These are phyloP conservation scores for Trifolium subterraneum DNA, from an alignment of 306 rosid genomes.

Conservation along the genomic window DNA sequence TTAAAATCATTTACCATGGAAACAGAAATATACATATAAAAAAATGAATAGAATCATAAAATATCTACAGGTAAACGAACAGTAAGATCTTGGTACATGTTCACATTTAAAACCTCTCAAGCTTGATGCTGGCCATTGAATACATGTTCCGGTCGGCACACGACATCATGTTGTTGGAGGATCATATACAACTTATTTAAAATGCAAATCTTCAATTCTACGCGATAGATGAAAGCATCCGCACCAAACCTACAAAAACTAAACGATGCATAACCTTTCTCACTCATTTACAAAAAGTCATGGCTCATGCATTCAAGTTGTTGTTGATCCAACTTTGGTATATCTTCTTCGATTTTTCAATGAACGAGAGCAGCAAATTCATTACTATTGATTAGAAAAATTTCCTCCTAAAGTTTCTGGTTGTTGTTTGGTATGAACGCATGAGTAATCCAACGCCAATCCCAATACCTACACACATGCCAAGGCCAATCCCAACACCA, in stretches of 20 bases:
- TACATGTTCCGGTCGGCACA: slow-evolving; percentile 41
- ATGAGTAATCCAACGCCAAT: slow-evolving; percentile 88
- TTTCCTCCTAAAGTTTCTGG: slow-evolving; percentile 73
- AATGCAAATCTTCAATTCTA: slow-evolving; percentile 37
- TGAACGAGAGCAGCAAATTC: slow-evolving; percentile 37
- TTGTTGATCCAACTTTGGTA: slow-evolving; percentile 27
- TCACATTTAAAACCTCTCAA: slow-evolving; percentile 43
- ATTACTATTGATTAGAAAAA: slow-evolving; percentile 54
- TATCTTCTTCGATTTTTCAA: slow-evolving; percentile 11
- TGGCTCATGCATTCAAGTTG: slow-evolving; percentile 39
- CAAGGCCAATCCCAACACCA: slow-evolving; percentile 94
- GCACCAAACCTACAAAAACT: slow-evolving; percentile 47
- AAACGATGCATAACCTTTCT: slow-evolving; percentile 49
- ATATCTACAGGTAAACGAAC: slow-evolving; percentile 42
- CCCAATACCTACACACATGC: slow-evolving; percentile 90
- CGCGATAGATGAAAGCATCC: slow-evolving; percentile 25
- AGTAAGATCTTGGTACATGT: slow-evolving; percentile 25
- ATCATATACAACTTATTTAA: slow-evolving; percentile 30
- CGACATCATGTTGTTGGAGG: slow-evolving; percentile 34
- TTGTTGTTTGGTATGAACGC: slow-evolving; percentile 96
- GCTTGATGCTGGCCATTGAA: slow-evolving; percentile 22
- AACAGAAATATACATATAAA: slow-evolving; percentile 26
- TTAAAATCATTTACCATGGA: not conserved
- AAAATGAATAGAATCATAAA: slow-evolving; percentile 19
- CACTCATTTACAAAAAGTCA: slow-evolving; percentile 56